Percentiles rank a stretch among this genome's conserved stretches.
Conservation (phyloP, 495 filamentous ascomycete species). For the Neurospora sp. region DNA sequence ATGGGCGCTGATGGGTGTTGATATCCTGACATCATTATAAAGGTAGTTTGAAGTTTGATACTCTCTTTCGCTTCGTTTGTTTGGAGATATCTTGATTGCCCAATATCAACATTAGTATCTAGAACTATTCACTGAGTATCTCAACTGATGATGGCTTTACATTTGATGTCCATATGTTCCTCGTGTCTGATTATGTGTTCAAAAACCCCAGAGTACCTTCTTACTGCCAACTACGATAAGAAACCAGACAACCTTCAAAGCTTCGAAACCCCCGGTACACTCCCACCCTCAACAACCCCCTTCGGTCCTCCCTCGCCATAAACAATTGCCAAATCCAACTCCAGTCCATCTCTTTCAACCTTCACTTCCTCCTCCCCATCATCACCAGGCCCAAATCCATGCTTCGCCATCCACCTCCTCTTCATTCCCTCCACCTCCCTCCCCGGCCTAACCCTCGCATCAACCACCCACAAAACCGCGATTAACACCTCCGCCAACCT, state of each 20-base stretch:
- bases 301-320: constrained; percentile 4
- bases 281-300: background rate
- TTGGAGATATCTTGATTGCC: background rate
- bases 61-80: background rate
- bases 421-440: constrained; percentile 19
- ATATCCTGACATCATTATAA: background rate
- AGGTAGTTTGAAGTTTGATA: background rate
- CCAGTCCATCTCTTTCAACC: background rate
- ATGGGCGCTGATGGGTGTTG: background rate
- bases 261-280: background rate
- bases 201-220: no score
- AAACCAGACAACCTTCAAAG: background rate
- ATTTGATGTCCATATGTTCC: background rate
- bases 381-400: constrained; percentile 12
- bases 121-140: background rate
- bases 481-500: constrained; percentile 26
- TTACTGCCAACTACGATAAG: no score
- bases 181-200: background rate
- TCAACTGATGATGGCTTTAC: background rate
- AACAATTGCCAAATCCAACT: constrained; percentile 17
- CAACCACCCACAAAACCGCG: constrained; percentile 21
- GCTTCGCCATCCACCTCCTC: constrained; percentile 17
- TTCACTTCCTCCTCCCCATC: background rate
- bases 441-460: constrained; percentile 14
- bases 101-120: background rate